Percentiles rank a stretch among this genome's conserved stretches.
Evolutionary conservation across 805 yeast genomes (phyloP).

Genomic region (Hyphopichia homilentoma): DNA sequence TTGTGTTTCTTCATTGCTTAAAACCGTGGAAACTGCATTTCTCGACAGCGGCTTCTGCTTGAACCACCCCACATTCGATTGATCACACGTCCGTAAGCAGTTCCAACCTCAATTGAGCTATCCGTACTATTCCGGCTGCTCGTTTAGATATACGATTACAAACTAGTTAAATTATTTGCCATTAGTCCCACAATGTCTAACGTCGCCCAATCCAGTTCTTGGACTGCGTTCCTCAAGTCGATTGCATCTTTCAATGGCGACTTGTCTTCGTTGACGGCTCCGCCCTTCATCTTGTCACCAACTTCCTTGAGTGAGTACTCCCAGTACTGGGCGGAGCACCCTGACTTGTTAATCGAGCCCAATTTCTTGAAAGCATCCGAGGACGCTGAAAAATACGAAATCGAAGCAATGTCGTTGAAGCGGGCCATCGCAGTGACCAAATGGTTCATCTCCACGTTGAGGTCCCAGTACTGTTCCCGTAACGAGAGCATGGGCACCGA

Average conservation of each 20-base stretch:
- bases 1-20: too few relatives aligned
- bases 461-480: slow-evolving; percentile 92
- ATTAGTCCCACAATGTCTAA: slow-evolving; percentile 20
- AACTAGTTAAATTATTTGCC: too few relatives aligned
- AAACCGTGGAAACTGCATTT: too few relatives aligned
- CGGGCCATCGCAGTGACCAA: slow-evolving; percentile 78
- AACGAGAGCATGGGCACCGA: slow-evolving; percentile 91
- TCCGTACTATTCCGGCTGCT: too few relatives aligned
- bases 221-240: slow-evolving; percentile 90
- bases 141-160: too few relatives aligned
- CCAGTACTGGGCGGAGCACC: slow-evolving; percentile 94
- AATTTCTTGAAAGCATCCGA: slow-evolving; percentile 44
- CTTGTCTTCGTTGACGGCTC: slow-evolving; percentile 90
- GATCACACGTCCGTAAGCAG: too few relatives aligned
- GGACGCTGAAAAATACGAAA: slow-evolving; percentile 29
- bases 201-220: slow-evolving; percentile 44
- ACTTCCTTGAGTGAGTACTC: slow-evolving; percentile 87
- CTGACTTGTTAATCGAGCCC: slow-evolving; percentile 77
- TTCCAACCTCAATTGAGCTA: too few relatives aligned
- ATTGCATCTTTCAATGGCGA: slow-evolving; percentile 93
- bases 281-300: slow-evolving; percentile 92
- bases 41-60: too few relatives aligned
- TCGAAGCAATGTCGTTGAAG: slow-evolving; percentile 46
- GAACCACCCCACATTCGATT: too few relatives aligned
- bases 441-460: slow-evolving; percentile 89